Conservation (phyloP, 352 stramenopile species). For the Phytophthora syringae region DNA sequence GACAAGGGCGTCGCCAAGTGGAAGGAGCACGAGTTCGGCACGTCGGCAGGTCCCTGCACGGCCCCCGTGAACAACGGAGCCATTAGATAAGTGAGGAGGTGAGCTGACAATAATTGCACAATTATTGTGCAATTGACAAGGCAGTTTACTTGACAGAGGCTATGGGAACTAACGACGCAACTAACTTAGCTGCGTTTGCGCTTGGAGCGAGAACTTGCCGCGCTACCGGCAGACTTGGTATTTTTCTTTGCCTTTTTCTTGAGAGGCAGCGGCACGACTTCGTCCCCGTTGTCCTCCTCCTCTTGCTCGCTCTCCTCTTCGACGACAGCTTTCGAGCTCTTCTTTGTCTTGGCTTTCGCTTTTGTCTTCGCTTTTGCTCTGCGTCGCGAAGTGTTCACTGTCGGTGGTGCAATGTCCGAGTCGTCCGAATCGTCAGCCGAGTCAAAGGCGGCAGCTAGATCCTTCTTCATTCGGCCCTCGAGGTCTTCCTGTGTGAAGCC, state of each 20-base stretch:
- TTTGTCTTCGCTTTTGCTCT: conserved; percentile 33
- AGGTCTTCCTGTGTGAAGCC: conserved; percentile 62
- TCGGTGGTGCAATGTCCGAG: conserved; percentile 20
- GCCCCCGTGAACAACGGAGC: conserved; percentile 74
- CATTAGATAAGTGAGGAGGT: conserved; percentile 82
- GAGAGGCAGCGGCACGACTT: conserved; percentile 46
- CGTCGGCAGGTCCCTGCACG: conserved; percentile 76
- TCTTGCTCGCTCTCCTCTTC: conserved; percentile 17
- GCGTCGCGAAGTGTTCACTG: conserved; percentile 24
- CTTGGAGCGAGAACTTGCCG: conserved; percentile 33
- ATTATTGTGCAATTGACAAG: no score
- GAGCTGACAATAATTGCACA: no score
- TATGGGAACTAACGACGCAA: neutral
- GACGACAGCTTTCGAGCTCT: conserved; percentile 11
- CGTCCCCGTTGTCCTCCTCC: conserved; percentile 30
- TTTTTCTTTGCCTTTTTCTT: conserved; percentile 60
- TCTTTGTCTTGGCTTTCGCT: conserved; percentile 31
- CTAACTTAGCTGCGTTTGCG: conserved; percentile 46
- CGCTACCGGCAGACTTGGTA: conserved; percentile 27
- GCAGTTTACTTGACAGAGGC: conserved; percentile 7
- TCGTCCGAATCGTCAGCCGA: conserved; percentile 36
- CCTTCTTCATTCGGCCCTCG: conserved; percentile 69
- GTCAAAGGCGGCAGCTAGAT: conserved; percentile 56
- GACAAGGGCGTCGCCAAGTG: conserved; percentile 79
- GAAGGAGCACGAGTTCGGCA: conserved; percentile 82